phyloP scores from a whole-genome alignment of 108 stramenopile species.

The Asterionellopsis glacialis region DNA sequence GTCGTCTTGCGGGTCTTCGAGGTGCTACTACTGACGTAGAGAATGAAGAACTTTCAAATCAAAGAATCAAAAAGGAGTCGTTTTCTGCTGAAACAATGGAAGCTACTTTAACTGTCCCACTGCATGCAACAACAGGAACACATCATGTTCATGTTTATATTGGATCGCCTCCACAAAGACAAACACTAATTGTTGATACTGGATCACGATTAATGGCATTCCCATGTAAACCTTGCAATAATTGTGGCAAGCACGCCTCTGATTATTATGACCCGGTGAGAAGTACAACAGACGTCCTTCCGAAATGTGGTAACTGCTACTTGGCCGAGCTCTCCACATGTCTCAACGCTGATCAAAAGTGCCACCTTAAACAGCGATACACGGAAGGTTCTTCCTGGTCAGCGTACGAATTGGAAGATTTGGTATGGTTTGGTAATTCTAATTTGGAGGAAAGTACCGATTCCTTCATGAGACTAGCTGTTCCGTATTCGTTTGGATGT shows the following conservation, averaged over 20 bases:
- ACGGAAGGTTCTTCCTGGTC: conserved; percentile 73
- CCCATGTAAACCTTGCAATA: conserved; percentile 71
- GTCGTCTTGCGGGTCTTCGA: too few relatives aligned
- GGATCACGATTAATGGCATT: conserved; percentile 89
- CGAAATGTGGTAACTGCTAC: conserved; percentile 16
- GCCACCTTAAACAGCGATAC: conserved; percentile 57
- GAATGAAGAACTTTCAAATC: too few relatives aligned
- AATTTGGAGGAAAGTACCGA: conserved; percentile 20
- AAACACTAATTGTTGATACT: conserved; percentile 94
- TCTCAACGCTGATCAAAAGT: conserved; percentile 18
- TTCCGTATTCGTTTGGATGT: conserved; percentile 91
- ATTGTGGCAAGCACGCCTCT: conserved; percentile 68
- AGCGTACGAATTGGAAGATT: conserved; percentile 71
- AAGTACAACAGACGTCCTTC: conserved; percentile 23
- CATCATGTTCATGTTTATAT: conserved; percentile 88
- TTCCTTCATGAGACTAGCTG: conserved; percentile 22
- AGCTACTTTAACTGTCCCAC: conserved; percentile 38
- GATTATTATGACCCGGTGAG: conserved; percentile 29
- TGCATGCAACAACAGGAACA: conserved; percentile 71
- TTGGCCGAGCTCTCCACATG: conserved; percentile 26
- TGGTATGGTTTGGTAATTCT: conserved; percentile 56
- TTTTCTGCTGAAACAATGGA: neutral
- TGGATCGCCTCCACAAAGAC: conserved; percentile 89
- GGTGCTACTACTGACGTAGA: too few relatives aligned
- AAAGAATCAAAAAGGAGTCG: neutral